Evolutionary conservation across 2,329 filamentous ascomycete genomes (phyloP).

Genomic region (Clarireedia monteithiana): DNA sequence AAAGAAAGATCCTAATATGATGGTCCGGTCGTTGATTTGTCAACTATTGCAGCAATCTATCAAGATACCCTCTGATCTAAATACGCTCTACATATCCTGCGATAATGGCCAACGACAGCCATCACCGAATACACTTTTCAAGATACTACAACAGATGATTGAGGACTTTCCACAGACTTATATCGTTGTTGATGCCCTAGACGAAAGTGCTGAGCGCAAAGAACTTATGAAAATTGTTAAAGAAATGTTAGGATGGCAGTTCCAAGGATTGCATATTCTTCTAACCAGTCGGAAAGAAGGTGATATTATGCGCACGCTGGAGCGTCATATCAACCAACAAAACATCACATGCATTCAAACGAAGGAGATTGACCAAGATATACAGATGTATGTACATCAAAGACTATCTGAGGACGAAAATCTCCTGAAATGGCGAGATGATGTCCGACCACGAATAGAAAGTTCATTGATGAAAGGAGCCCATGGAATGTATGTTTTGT

Average conservation of each 20-base stretch:
- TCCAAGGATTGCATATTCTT: background rate
- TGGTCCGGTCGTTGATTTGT: background rate
- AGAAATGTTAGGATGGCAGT: background rate
- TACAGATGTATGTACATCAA: background rate
- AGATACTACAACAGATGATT: background rate
- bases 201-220: background rate
- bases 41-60: background rate
- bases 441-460: slow-evolving; percentile 16
- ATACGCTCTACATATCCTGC: background rate
- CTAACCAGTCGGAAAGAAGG: background rate
- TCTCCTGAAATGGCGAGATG: background rate
- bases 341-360: background rate
- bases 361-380: background rate
- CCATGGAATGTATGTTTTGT: slow-evolving; percentile 23
- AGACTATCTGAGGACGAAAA: background rate
- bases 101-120: background rate
- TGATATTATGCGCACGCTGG: background rate
- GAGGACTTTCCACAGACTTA: background rate
- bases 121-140: background rate
- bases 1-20: background rate
- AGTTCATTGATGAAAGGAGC: slow-evolving; percentile 18
- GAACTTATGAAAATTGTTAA: background rate
- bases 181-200: background rate
- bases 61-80: background rate
- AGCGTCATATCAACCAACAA: too few species aligned